Percentiles rank a stretch among this genome's conserved stretches.
phyloP scores from a whole-genome alignment of 441 rosid species.

The Codiaeum variegatum region DNA sequence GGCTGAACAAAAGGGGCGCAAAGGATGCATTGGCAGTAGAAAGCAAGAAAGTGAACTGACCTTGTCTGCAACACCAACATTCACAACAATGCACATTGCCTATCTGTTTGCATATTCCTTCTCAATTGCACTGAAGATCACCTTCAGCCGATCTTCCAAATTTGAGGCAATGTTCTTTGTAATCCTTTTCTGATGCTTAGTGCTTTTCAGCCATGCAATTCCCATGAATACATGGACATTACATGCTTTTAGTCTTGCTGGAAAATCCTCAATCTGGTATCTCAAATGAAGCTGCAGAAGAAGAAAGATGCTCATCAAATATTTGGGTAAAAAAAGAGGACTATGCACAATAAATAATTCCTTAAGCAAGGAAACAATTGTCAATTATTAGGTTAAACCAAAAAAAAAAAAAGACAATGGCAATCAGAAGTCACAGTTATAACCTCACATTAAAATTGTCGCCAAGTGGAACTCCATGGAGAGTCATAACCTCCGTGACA shows the following conservation, averaged over 20 bases:
- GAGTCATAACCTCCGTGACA: slow-evolving; percentile 86
- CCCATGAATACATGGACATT: slow-evolving; percentile 60
- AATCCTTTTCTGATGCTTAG: slow-evolving; percentile 64
- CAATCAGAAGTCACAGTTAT: neutral
- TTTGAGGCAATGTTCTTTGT: slow-evolving; percentile 60
- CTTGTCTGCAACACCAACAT: neutral
- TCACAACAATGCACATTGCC: slow-evolving; percentile 5
- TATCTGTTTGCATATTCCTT: slow-evolving; percentile 59
- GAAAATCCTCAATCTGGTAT: slow-evolving; percentile 71
- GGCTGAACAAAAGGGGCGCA: neutral
- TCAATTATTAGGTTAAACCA: neutral
- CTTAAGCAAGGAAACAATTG: neutral
- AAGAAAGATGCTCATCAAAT: slow-evolving; percentile 14
- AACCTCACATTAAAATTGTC: slow-evolving; percentile 67
- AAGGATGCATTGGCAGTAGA: neutral
- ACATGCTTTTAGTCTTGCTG: slow-evolving; percentile 53
- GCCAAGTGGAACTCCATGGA: slow-evolving; percentile 88
- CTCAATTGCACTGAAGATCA: slow-evolving; percentile 57
- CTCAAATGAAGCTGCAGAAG: slow-evolving; percentile 68
- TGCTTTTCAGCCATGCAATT: slow-evolving; percentile 90
- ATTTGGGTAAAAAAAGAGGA: neutral
- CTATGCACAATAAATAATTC: neutral
- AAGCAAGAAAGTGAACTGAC: neutral
- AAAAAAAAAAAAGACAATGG: neutral
- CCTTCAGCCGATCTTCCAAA: slow-evolving; percentile 68